Conservation (phyloP, 2,329 filamentous ascomycete species). For the Talaromyces sp. region DNA sequence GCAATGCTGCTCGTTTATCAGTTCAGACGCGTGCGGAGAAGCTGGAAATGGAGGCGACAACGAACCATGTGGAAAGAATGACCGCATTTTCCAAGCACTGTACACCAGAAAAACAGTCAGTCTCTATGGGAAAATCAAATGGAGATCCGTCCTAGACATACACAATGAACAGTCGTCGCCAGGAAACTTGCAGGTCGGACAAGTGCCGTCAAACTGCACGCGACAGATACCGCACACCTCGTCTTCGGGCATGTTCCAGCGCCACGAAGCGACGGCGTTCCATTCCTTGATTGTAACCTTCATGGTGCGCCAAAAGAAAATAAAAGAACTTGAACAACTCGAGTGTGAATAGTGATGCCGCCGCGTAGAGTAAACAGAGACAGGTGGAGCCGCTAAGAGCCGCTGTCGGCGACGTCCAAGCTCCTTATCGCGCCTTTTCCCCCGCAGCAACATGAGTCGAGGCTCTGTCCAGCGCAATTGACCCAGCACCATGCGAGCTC, state of each 20-base stretch:
- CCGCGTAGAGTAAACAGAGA: neutral
- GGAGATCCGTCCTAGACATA: slow-evolving; percentile 31
- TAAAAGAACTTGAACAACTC: neutral
- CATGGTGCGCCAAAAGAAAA: slow-evolving; percentile 49
- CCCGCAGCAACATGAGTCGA: neutral
- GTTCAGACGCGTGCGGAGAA: neutral
- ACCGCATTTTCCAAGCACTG: slow-evolving; percentile 92
- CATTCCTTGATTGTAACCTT: slow-evolving; percentile 92
- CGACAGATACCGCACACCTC: slow-evolving; percentile 98
- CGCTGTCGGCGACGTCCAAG: neutral
- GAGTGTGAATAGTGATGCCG: neutral
- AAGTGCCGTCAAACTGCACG: slow-evolving; percentile 95
- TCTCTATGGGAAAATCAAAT: neutral
- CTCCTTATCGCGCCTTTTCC: neutral
- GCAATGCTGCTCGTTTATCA: slow-evolving; percentile 62
- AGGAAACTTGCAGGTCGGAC: slow-evolving; percentile 95
- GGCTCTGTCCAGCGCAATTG: neutral
- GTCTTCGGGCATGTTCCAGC: slow-evolving; percentile 95
- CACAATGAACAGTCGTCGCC: slow-evolving; percentile 90
- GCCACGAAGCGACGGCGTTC: slow-evolving; percentile 93
- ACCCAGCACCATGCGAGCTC: neutral
- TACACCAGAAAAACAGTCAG: neutral
- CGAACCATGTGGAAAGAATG: slow-evolving; percentile 95
- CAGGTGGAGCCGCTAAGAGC: neutral
- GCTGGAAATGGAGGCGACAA: slow-evolving; percentile 12